Conservation (phyloP, 768 basidiomycete genomes). For the Mycena haematopus region DNA sequence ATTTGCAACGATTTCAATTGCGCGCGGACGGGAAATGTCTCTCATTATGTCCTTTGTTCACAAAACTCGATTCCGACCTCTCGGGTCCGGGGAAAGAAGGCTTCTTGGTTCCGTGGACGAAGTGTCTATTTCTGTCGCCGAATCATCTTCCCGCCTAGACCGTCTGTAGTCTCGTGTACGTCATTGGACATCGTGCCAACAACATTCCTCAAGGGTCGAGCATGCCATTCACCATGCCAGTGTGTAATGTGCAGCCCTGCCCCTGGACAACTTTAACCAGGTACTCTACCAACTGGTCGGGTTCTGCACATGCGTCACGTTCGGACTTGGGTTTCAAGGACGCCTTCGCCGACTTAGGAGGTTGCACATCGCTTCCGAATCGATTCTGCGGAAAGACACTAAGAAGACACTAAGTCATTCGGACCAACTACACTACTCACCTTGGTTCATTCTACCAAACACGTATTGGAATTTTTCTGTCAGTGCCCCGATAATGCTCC, state of each 20-base stretch:
- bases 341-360: too few relatives aligned
- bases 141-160: neutral
- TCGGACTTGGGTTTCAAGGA: neutral
- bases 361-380: neutral
- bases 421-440: too few relatives aligned
- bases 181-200: neutral
- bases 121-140: neutral
- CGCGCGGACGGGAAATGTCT: too few relatives aligned
- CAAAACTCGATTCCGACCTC: neutral
- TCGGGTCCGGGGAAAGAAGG: neutral
- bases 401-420: too few relatives aligned
- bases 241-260: neutral
- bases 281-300: neutral
- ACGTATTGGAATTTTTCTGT: too few relatives aligned
- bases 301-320: neutral
- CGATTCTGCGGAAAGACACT: neutral
- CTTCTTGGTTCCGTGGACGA: neutral
- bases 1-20: too few relatives aligned
- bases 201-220: neutral
- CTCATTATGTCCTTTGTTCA: neutral
- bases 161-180: neutral
- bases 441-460: too few relatives aligned
- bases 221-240: slow-evolving; percentile 5
- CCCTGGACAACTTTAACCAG: neutral
- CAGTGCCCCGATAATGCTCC: neutral